A percentile compares a stretch with the other conserved stretches of the same genome.
Evolutionary conservation across 2,329 filamentous ascomycete species (phyloP).

Genomic region (Phyllosticta capitalensis): DNA sequence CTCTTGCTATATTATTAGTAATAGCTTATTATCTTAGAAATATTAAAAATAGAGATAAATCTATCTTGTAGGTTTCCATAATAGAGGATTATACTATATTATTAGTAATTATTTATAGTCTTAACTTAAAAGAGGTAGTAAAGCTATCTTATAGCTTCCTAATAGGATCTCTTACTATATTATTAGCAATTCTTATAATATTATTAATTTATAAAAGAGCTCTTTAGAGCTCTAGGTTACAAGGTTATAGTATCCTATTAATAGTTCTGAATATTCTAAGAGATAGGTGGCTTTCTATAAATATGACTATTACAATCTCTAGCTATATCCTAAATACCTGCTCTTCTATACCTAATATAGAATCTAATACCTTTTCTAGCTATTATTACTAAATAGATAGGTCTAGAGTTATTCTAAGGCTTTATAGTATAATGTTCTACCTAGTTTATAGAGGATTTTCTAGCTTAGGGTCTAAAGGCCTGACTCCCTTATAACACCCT

Average conservation of each 20-base stretch:
- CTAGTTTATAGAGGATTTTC: too few species aligned
- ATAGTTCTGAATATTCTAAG: slow-evolving; percentile 12
- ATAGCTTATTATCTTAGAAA: too few species aligned
- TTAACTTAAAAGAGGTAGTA: background rate
- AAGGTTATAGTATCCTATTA: background rate
- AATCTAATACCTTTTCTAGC: slow-evolving; percentile 10
- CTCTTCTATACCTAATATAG: slow-evolving; percentile 13
- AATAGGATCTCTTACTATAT: too few species aligned
- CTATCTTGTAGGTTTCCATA: too few species aligned
- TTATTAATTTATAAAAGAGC: slow-evolving; percentile 3
- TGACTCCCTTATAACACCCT: slow-evolving; percentile 11
- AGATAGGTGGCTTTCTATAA: slow-evolving; percentile 6
- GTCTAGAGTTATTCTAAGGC: slow-evolving; percentile 11
- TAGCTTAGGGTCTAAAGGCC: slow-evolving; percentile 14
- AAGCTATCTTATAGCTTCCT: too few species aligned
- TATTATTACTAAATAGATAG: slow-evolving; percentile 11
- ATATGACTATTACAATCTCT: slow-evolving; percentile 9
- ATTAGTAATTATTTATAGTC: too few species aligned
- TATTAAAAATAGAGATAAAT: too few species aligned
- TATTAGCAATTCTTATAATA: background rate
- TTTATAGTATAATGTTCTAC: slow-evolving; percentile 14
- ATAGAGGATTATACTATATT: background rate
- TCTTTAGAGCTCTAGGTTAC: too few species aligned
- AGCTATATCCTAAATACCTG: slow-evolving; percentile 5
- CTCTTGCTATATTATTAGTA: too few species aligned